A percentile compares a stretch with the other conserved stretches of the same genome.
These are phyloP conservation scores for Hagleromyces aurorensis DNA, from an alignment of 805 yeast genomes.

Conservation along the genomic window DNA sequence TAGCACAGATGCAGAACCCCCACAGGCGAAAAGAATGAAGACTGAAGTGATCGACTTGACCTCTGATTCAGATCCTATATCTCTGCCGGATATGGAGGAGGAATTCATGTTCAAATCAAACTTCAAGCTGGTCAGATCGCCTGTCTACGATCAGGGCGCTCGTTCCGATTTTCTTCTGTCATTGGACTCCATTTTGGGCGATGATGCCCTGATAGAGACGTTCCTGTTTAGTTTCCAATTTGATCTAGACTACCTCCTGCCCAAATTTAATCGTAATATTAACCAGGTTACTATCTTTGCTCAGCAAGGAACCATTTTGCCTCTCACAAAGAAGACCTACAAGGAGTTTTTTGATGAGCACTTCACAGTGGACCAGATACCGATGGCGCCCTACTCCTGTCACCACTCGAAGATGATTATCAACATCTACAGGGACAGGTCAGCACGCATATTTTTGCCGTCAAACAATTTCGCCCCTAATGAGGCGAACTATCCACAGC, in stretches of 20 bases:
- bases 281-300: conserved; percentile 23
- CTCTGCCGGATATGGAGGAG: background rate
- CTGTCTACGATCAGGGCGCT: conserved; percentile 12
- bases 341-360: too few species aligned
- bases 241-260: conserved; percentile 35
- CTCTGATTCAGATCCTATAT: conserved; percentile 4
- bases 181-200: conserved; percentile 30
- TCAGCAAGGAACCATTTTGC: conserved; percentile 30
- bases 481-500: conserved; percentile 53
- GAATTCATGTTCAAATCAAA: conserved; percentile 1
- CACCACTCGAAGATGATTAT: conserved; percentile 68
- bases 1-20: conserved; percentile 1
- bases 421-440: conserved; percentile 41
- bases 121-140: conserved; percentile 21
- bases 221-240: conserved; percentile 44
- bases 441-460: conserved; percentile 46
- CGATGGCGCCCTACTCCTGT: conserved; percentile 35
- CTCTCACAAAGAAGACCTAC: conserved; percentile 11
- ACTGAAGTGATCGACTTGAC: conserved; percentile 12
- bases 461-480: conserved; percentile 49
- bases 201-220: conserved; percentile 30
- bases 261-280: conserved; percentile 20
- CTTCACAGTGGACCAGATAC: conserved; percentile 10
- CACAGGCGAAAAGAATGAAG: conserved; percentile 4
- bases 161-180: conserved; percentile 16